These are phyloP conservation scores for Claviceps arundinis DNA, from an alignment of 2,329 filamentous ascomycete genomes.

Conservation along the genomic window DNA sequence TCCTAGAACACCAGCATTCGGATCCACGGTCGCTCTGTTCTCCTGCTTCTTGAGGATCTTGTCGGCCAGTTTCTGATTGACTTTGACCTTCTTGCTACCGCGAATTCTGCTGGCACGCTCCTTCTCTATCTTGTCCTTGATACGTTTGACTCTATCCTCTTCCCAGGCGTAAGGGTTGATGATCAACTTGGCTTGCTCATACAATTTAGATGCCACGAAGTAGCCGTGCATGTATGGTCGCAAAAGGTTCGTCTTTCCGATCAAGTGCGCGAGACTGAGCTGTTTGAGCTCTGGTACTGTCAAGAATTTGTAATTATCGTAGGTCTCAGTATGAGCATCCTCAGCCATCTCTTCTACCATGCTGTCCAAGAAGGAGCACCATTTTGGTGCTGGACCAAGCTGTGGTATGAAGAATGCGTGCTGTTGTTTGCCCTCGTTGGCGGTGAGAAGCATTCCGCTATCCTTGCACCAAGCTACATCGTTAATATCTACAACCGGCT, in stretches of 20 bases:
- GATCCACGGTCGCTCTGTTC: constrained; percentile 43
- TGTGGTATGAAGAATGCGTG: constrained; percentile 93
- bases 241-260: constrained; percentile 80
- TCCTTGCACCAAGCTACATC: constrained; percentile 86
- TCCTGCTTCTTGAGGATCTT: constrained; percentile 56
- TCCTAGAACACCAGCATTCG: constrained; percentile 53
- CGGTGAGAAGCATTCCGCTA: constrained; percentile 88
- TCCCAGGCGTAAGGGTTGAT: constrained; percentile 90
- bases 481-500: constrained; percentile 89
- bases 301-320: constrained; percentile 99
- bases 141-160: constrained; percentile 77
- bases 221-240: constrained; percentile 98
- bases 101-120: constrained; percentile 90
- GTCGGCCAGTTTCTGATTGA: constrained; percentile 73
- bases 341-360: constrained; percentile 98
- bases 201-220: constrained; percentile 89
- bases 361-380: constrained; percentile 95
- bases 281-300: constrained; percentile 74
- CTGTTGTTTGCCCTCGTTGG: constrained; percentile 91
- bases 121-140: constrained; percentile 93
- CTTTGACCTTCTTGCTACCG: constrained; percentile 93
- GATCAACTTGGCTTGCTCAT: constrained; percentile 88
- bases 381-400: constrained; percentile 81
- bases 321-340: constrained; percentile 62
- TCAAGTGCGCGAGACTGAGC: constrained; percentile 74